A percentile compares a stretch with the other conserved stretches of the same genome.
These are phyloP conservation scores for Asterophora parasitica DNA, from an alignment of 768 basidiomycete genomes.

Conservation along the genomic window DNA sequence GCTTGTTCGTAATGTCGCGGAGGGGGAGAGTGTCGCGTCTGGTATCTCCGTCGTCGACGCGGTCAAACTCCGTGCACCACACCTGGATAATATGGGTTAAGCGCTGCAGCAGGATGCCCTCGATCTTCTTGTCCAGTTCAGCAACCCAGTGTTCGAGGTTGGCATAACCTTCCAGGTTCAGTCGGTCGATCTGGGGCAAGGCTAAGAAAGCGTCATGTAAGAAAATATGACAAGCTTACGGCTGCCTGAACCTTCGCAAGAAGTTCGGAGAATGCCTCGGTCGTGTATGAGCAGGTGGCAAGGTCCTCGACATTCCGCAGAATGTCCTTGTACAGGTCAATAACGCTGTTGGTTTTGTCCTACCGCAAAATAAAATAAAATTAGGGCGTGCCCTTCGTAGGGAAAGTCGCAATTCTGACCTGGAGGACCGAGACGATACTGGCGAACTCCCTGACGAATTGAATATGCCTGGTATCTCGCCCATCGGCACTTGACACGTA, in stretches of 20 bases:
- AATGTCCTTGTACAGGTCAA: slow-evolving; percentile 88
- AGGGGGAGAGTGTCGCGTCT: slow-evolving; percentile 46
- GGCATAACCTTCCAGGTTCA: slow-evolving; percentile 94
- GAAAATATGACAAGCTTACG: slow-evolving; percentile 39
- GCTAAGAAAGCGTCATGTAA: neutral
- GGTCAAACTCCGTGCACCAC: slow-evolving; percentile 87
- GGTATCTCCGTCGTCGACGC: slow-evolving; percentile 61
- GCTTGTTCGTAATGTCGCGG: slow-evolving; percentile 58
- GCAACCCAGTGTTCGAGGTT: slow-evolving; percentile 92
- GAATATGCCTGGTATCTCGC: slow-evolving; percentile 82
- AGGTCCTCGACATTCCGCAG: slow-evolving; percentile 82
- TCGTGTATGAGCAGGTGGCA: slow-evolving; percentile 77
- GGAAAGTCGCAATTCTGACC: slow-evolving; percentile 30
- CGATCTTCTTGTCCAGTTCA: slow-evolving; percentile 79
- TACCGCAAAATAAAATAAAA: slow-evolving; percentile 23
- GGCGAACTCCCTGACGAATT: slow-evolving; percentile 94
- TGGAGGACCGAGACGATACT: slow-evolving; percentile 89
- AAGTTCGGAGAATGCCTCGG: slow-evolving; percentile 76
- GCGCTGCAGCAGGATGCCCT: slow-evolving; percentile 71
- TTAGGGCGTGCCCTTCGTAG: neutral
- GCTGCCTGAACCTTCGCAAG: slow-evolving; percentile 80
- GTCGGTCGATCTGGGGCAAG: slow-evolving; percentile 71
- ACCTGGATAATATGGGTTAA: slow-evolving; percentile 73
- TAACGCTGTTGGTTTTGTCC: slow-evolving; percentile 94
- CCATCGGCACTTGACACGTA: slow-evolving; percentile 73